Conservation (phyloP, 1,284 basidiomycete species). For the Microbotryomycetes sp. region DNA sequence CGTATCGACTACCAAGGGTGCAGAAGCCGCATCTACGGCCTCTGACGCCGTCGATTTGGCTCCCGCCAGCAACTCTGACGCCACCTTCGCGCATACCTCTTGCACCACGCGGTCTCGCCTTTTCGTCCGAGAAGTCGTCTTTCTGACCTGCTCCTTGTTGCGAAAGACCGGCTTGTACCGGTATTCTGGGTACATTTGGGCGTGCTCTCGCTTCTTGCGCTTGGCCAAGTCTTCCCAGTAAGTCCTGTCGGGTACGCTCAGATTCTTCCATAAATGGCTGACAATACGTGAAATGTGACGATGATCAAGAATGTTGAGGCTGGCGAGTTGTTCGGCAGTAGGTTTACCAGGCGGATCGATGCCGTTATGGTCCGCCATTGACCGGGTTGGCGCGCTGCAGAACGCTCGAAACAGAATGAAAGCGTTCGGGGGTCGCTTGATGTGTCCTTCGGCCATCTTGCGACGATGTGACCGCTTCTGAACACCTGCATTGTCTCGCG, state of each 20-base stretch:
- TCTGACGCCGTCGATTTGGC: background rate
- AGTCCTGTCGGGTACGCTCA: slow-evolving; percentile 31
- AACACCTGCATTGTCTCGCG: background rate
- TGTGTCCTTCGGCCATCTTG: slow-evolving; percentile 50
- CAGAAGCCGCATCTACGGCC: slow-evolving; percentile 3
- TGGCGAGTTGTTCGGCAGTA: slow-evolving; percentile 17
- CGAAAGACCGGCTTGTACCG: slow-evolving; percentile 36
- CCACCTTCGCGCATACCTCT: slow-evolving; percentile 8
- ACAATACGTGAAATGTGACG: slow-evolving; percentile 38
- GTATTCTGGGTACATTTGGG: slow-evolving; percentile 34
- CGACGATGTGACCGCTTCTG: slow-evolving; percentile 21
- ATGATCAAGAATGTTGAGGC: slow-evolving; percentile 35
- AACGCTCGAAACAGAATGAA: slow-evolving; percentile 91
- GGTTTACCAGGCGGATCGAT: slow-evolving; percentile 49
- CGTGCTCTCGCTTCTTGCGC: slow-evolving; percentile 35
- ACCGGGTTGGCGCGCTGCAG: slow-evolving; percentile 61
- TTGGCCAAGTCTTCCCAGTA: slow-evolving; percentile 36
- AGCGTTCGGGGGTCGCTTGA: slow-evolving; percentile 86
- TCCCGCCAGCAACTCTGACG: background rate
- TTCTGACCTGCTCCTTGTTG: slow-evolving; percentile 17
- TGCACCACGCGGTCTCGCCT: slow-evolving; percentile 18
- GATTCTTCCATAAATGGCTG: slow-evolving; percentile 35
- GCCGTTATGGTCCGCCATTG: slow-evolving; percentile 54
- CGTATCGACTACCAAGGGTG: slow-evolving; percentile 12
- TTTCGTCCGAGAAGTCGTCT: slow-evolving; percentile 11